phyloP scores from a whole-genome alignment of 768 basidiomycete species.

The Phylloporus rhodoxanthus region DNA sequence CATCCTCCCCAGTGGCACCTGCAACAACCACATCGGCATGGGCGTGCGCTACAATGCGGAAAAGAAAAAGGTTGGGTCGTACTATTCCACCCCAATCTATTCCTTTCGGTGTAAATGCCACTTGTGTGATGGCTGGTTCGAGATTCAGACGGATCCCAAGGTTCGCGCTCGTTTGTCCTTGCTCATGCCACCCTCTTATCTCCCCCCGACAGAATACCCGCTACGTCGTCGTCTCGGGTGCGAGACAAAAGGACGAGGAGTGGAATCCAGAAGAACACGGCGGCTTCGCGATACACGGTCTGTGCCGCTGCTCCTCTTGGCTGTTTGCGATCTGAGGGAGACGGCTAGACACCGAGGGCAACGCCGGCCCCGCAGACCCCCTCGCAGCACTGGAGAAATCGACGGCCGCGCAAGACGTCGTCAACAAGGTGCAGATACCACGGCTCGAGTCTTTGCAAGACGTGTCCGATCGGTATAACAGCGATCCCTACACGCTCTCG shows the following conservation, averaged over 20 bases:
- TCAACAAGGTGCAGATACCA: conserved; percentile 69
- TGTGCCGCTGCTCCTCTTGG: no score
- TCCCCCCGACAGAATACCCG: conserved; percentile 62
- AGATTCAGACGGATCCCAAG: conserved; percentile 96
- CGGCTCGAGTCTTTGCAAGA: conserved; percentile 76
- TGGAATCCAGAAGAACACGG: conserved; percentile 98
- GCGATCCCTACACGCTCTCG: conserved; percentile 85
- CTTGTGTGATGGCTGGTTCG: conserved; percentile 94
- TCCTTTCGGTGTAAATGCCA: conserved; percentile 98
- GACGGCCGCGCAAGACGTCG: conserved; percentile 64
- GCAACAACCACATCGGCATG: conserved; percentile 96
- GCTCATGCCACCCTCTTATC: no score
- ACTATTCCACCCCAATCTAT: conserved; percentile 91
- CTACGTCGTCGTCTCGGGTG: conserved; percentile 89
- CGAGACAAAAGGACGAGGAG: conserved; percentile 90
- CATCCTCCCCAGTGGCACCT: conserved; percentile 61
- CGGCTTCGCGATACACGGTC: conserved; percentile 86
- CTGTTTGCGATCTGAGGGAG: background rate
- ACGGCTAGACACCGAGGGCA: conserved; percentile 60
- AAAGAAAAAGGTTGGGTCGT: conserved; percentile 93
- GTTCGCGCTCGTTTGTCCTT: no score
- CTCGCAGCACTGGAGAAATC: conserved; percentile 88
- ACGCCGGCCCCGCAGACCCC: conserved; percentile 65
- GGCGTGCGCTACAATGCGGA: conserved; percentile 99
- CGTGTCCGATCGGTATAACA: conserved; percentile 70